phyloP scores from a whole-genome alignment of 441 rosid genomes.

The Gossypium lobatum region DNA sequence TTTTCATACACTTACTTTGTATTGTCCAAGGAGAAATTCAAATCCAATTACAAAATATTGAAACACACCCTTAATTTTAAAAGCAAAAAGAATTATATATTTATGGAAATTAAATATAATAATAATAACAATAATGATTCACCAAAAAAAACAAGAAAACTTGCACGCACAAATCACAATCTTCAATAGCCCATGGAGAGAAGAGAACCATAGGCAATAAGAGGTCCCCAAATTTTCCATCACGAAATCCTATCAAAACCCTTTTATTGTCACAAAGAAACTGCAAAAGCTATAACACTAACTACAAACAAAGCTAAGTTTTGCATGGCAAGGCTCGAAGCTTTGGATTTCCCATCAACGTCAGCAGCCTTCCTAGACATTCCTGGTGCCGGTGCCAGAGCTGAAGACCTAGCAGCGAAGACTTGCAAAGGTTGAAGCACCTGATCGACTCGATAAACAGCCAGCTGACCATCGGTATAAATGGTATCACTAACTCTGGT shows the following conservation, averaged over 20 bases:
- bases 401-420: constrained; percentile 60
- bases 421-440: constrained; percentile 70
- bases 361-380: constrained; percentile 38
- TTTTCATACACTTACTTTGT: no score
- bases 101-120: no score
- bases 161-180: neutral
- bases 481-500: constrained; percentile 63
- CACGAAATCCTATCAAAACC: no score
- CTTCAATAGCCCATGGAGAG: neutral
- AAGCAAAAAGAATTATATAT: no score
- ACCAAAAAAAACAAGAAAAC: neutral
- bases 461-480: constrained; percentile 72
- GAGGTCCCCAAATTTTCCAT: neutral
- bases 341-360: constrained; percentile 38
- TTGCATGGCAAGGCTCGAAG: constrained; percentile 16
- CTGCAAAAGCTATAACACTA: constrained; percentile 20
- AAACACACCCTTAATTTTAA: no score
- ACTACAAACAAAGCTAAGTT: constrained; percentile 23
- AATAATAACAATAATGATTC: no score
- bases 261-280: constrained; percentile 32
- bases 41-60: no score
- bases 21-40: no score
- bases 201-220: neutral
- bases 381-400: constrained; percentile 73
- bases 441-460: constrained; percentile 68